phyloP scores from a whole-genome alignment of 225 moss, liverwort and hornwort species.

The Sphagnum tenellum region DNA sequence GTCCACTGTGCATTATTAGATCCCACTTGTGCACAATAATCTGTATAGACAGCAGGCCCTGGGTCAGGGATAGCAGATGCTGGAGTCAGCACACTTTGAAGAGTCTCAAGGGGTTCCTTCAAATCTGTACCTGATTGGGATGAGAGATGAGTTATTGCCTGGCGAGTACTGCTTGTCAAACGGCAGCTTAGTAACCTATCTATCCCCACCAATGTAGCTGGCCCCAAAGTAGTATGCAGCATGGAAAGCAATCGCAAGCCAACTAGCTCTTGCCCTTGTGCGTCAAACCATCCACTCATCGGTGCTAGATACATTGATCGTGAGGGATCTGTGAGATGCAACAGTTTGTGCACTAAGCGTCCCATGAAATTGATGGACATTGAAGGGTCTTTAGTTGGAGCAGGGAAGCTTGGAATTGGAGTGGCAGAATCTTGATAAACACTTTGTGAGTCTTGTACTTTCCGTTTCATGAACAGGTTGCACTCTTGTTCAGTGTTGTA shows the following conservation, averaged over 20 bases:
- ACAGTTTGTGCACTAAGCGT: slow-evolving; percentile 63
- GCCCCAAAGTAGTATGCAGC: slow-evolving; percentile 66
- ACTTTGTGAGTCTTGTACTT: slow-evolving; percentile 85
- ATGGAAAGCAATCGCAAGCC: slow-evolving; percentile 79
- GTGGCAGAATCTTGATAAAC: slow-evolving; percentile 64
- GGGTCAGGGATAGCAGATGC: slow-evolving; percentile 55
- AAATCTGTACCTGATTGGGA: slow-evolving; percentile 33
- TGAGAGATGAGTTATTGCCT: slow-evolving; percentile 42
- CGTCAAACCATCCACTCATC: slow-evolving; percentile 99
- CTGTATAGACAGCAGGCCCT: slow-evolving; percentile 35
- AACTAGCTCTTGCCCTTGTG: slow-evolving; percentile 90
- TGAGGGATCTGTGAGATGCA: slow-evolving; percentile 76
- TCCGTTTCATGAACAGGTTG: slow-evolving; percentile 73
- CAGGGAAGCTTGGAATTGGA: slow-evolving; percentile 67
- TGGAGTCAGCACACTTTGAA: slow-evolving; percentile 37
- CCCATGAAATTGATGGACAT: slow-evolving; percentile 86
- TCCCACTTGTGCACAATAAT: slow-evolving; percentile 58
- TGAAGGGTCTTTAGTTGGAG: slow-evolving; percentile 59
- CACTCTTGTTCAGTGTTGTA: slow-evolving; percentile 94
- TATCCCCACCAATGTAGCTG: slow-evolving; percentile 76
- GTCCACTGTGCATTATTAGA: slow-evolving; percentile 50
- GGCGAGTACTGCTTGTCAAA: slow-evolving; percentile 46
- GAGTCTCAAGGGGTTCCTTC: slow-evolving; percentile 25
- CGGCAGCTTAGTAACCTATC: slow-evolving; percentile 78
- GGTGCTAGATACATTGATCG: slow-evolving; percentile 94